phyloP scores from a whole-genome alignment of 1,284 basidiomycete species.

The Fomitopsis schrenkii region DNA sequence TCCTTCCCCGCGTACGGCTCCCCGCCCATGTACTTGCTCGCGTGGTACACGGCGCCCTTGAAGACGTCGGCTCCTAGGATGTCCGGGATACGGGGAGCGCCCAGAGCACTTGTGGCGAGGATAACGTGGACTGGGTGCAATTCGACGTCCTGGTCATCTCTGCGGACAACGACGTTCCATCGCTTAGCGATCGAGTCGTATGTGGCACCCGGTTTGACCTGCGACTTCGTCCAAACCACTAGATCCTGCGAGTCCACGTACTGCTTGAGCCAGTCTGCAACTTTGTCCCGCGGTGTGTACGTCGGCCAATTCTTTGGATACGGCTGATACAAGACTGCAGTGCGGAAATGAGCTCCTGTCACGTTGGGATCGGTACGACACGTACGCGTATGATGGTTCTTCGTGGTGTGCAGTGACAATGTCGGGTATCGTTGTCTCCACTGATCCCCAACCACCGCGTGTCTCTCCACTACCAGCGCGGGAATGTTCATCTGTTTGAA shows the following conservation, averaged over 20 bases:
- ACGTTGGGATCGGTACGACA: not conserved
- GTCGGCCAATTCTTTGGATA: constrained; percentile 29
- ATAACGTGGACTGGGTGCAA: constrained; percentile 54
- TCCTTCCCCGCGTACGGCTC: constrained; percentile 39
- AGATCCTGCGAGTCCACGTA: constrained; percentile 61
- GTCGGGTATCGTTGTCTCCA: constrained; percentile 52
- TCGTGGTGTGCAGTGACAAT: constrained; percentile 43
- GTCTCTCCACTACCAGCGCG: constrained; percentile 44
- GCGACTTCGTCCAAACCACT: constrained; percentile 58
- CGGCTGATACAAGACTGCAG: constrained; percentile 32
- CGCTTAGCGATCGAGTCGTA: constrained; percentile 36
- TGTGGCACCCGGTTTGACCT: constrained; percentile 29
- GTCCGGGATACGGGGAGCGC: constrained; percentile 39
- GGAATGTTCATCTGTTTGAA: constrained; percentile 48
- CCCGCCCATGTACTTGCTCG: constrained; percentile 35
- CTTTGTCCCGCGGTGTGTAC: constrained; percentile 28
- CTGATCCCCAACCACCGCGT: constrained; percentile 45
- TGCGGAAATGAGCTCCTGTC: not conserved
- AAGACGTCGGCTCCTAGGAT: constrained; percentile 37
- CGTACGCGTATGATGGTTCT: constrained; percentile 33
- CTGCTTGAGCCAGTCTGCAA: constrained; percentile 62
- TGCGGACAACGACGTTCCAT: constrained; percentile 49
- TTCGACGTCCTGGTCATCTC: constrained; percentile 33
- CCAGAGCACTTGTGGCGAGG: constrained; percentile 55
- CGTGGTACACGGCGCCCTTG: constrained; percentile 39